Percentiles rank a stretch among this genome's conserved stretches.
Evolutionary conservation across 768 basidiomycete species (phyloP).

Genomic region (Kwoniella sp.): DNA sequence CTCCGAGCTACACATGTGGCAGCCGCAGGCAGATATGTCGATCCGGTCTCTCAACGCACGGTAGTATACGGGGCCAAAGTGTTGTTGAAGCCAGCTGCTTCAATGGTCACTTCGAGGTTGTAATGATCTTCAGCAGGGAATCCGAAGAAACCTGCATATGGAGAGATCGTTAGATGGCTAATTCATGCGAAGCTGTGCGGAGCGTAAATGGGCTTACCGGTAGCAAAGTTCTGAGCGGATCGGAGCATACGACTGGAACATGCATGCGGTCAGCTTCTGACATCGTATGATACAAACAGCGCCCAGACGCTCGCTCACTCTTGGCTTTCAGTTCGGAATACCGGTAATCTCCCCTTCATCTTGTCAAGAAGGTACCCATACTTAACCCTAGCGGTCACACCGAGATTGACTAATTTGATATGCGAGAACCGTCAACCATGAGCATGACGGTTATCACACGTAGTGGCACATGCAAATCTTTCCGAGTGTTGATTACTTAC

Average conservation of each 20-base stretch:
- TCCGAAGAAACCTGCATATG: constrained; percentile 67
- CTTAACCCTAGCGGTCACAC: constrained; percentile 67
- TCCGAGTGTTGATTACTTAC: constrained; percentile 29
- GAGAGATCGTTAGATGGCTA: not conserved
- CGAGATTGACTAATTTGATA: constrained; percentile 61
- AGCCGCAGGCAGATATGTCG: no score
- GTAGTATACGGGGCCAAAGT: constrained; percentile 84
- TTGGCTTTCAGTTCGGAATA: constrained; percentile 79
- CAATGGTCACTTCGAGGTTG: constrained; percentile 75
- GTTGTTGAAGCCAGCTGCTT: constrained; percentile 70
- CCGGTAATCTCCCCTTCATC: constrained; percentile 69
- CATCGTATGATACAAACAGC: no score
- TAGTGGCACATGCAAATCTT: no score
- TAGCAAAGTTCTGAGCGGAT: constrained; percentile 60
- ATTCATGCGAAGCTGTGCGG: not conserved
- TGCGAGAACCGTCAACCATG: not conserved
- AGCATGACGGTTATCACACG: no score
- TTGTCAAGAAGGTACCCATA: constrained; percentile 77
- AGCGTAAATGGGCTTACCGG: constrained; percentile 56
- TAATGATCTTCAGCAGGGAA: constrained; percentile 69
- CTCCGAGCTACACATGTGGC: no score
- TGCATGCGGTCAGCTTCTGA: constrained; percentile 5
- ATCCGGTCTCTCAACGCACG: constrained; percentile 43
- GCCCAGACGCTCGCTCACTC: no score
- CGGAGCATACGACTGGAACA: constrained; percentile 62